Evolutionary conservation across 208 protist genomes (phyloP).

Genomic region (Phytomonas francai): DNA sequence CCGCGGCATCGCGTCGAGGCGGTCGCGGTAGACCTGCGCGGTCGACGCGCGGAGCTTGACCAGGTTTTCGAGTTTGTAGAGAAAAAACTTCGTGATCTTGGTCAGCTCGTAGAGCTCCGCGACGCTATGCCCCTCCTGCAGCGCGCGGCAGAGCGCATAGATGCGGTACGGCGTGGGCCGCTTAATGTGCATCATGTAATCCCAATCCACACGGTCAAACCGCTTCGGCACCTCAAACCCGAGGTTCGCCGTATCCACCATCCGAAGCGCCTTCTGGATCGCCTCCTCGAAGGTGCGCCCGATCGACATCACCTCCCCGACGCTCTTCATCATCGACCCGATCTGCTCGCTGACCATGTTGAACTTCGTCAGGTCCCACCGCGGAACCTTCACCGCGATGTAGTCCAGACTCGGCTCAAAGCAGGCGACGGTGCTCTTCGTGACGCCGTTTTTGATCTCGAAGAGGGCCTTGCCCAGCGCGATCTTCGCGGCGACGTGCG

Average conservation of each 20-base stretch:
- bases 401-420: constrained; percentile 98
- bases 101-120: constrained; percentile 90
- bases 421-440: constrained; percentile 93
- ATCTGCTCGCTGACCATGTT: constrained; percentile 90
- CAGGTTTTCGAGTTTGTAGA: constrained; percentile 94
- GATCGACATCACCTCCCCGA: constrained; percentile 98
- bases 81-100: constrained; percentile 95
- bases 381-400: constrained; percentile 93
- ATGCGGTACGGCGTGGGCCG: constrained; percentile 79
- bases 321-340: constrained; percentile 95
- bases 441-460: constrained; percentile 90
- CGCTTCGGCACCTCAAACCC: constrained; percentile 82
- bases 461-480: constrained; percentile 93
- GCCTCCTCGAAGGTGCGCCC: constrained; percentile 97
- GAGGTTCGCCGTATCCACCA: constrained; percentile 85
- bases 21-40: constrained; percentile 21
- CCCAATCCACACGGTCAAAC: constrained; percentile 47
- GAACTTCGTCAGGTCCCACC: constrained; percentile 97
- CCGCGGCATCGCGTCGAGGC: constrained; percentile 30
- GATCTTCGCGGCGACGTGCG: constrained; percentile 97
- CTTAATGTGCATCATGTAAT: constrained; percentile 72
- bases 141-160: constrained; percentile 75
- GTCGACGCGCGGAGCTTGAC: constrained; percentile 37
- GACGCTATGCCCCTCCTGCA: constrained; percentile 76
- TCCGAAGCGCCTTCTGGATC: constrained; percentile 96